Percentiles rank a stretch among this genome's conserved stretches.
Evolutionary conservation across 108 stramenopile genomes (phyloP).

Genomic region (Skeletonema costatum): DNA sequence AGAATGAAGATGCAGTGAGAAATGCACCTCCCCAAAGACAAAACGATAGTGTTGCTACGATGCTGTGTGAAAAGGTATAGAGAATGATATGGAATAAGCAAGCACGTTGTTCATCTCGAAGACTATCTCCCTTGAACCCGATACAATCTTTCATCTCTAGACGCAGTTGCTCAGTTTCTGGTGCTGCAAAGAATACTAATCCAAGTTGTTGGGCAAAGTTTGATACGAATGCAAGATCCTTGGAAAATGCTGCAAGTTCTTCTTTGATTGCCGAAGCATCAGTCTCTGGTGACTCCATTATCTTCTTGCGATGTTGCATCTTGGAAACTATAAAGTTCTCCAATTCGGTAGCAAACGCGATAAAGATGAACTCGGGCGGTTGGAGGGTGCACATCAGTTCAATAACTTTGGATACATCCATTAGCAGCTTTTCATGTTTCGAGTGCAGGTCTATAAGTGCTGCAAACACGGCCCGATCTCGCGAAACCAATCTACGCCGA

Average conservation of each 20-base stretch:
- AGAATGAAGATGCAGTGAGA: conserved; percentile 72
- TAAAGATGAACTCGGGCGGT: conserved; percentile 87
- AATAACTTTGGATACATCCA: conserved; percentile 74
- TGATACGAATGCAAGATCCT: conserved; percentile 76
- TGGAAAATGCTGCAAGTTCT: conserved; percentile 46
- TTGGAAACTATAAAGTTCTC: conserved; percentile 57
- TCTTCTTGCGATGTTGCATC: conserved; percentile 23
- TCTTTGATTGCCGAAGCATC: conserved; percentile 35
- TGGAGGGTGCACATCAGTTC: conserved; percentile 83
- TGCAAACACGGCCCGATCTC: conserved; percentile 81
- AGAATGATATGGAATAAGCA: conserved; percentile 82
- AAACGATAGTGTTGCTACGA: conserved; percentile 70
- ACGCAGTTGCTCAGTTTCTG: conserved; percentile 69
- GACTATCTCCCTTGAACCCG: conserved; percentile 40
- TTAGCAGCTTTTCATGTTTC: conserved; percentile 62
- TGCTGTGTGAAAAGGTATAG: conserved; percentile 78
- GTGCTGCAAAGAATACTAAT: conserved; percentile 71
- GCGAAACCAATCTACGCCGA: conserved; percentile 54
- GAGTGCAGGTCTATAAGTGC: conserved; percentile 77
- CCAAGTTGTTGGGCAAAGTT: conserved; percentile 85
- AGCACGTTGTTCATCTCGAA: conserved; percentile 57
- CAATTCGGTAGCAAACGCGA: conserved; percentile 81
- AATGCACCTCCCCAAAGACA: conserved; percentile 87
- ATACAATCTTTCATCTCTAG: conserved; percentile 70
- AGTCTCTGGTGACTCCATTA: conserved; percentile 15